Base-by-base conservation (phyloP, 495 filamentous ascomycete species). In the Aspergillus conjunctus region DNA sequence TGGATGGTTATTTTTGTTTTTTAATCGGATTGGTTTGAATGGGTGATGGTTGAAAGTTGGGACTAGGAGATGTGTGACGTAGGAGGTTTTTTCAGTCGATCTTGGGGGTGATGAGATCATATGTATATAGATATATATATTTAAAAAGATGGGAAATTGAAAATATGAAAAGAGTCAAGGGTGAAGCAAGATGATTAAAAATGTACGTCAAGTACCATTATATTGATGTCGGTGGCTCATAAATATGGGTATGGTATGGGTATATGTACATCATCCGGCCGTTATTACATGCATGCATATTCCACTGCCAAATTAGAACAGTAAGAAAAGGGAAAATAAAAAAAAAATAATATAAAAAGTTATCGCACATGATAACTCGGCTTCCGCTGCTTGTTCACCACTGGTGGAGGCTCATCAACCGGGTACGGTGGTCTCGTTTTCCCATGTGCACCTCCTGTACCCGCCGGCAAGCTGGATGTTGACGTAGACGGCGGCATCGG, bases 331-430 rank as follows among this genome's bases (percentile, higher is more conserved):
- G 44, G 14, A 43, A 41, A 58, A 17, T 14, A 33, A 55, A 55
- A 39, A 18, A 11, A 45, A 17, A 41, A 20, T 1, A 21, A 33
- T 22, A 26, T 34, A 45, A 10, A 34, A 20, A 22, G 51, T 55
- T 34, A 51, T 81, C 74, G 77, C 53, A 81, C 76, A 60, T 81
- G 81, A 66, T 87, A 92, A 61, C 91, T 88, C 9, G 92, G 92
- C 73, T 97, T 97, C 68, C 88, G 86, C 56, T 89, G 87, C 79
- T 88, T 85, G 64, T 96, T 93, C 6, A 95, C 91, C 12, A 79
- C 73, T 1, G 92, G 92, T 34, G 92, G 91, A 12, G 88, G 88
- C n/a, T 89, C 90, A 58, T 95, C 91, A 56, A 86, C 76, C 0
- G 92, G 92, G 72, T 97, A 96, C 11, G 92, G 92, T 54, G 88